phyloP scores from a whole-genome alignment of 345 rosid species.

The Citrus australasica region DNA sequence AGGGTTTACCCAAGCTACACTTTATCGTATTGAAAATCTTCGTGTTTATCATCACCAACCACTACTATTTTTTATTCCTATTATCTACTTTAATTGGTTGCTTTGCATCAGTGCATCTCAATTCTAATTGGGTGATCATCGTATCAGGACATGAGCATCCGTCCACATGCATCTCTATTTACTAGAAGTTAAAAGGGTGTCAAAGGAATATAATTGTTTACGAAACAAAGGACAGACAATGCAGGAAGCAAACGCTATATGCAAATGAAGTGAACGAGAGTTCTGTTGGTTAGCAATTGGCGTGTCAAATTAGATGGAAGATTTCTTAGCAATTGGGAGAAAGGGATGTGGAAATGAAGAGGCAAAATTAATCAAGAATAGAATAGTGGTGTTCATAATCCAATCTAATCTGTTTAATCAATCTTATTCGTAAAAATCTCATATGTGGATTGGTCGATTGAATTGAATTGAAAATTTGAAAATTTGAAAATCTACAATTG shows the following conservation, averaged over 20 bases:
- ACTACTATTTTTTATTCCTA: not conserved
- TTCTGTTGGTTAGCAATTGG: not conserved
- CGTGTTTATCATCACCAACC: not conserved
- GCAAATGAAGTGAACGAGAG: not conserved
- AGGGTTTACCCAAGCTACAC: not conserved
- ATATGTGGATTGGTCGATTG: no score
- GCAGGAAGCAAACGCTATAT: not conserved
- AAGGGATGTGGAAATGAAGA: no score
- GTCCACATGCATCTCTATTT: no score
- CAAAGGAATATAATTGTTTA: not conserved
- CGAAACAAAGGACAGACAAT: not conserved
- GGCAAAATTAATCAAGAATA: no score
- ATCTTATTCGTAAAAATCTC: fast-evolving
- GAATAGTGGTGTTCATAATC: no score
- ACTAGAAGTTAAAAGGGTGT: no score
- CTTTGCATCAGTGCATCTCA: not conserved
- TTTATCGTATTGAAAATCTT: not conserved
- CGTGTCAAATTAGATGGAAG: not conserved
- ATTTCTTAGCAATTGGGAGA: not conserved
- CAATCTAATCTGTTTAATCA: no score
- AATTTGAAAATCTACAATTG: no score
- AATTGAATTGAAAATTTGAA: no score
- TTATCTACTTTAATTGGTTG: not conserved
- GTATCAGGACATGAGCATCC: not conserved
- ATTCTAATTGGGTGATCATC: not conserved